Percentiles rank a stretch among this genome's conserved stretches.
Conservation (phyloP, 495 filamentous ascomycete species). For the Aspergillus carlsbadensis region DNA sequence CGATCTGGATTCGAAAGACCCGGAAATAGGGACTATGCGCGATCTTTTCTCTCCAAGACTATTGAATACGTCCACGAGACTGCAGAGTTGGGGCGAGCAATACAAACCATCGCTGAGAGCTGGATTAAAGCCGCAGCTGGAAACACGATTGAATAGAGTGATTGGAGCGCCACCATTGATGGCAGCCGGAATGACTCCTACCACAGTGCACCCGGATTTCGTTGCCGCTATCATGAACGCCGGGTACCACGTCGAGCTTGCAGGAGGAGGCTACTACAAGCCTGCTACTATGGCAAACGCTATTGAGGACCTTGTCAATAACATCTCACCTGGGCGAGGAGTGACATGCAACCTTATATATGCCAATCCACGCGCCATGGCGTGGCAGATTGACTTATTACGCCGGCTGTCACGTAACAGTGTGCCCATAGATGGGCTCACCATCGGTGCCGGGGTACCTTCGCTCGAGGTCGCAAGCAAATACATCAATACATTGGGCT, state of each 20-base stretch:
- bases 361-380: constrained; percentile 33
- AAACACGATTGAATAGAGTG: constrained; percentile 36
- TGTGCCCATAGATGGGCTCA: constrained; percentile 39
- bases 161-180: constrained; percentile 38
- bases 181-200: constrained; percentile 48
- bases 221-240: constrained; percentile 38
- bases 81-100: constrained; percentile 22
- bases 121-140: constrained; percentile 15
- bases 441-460: constrained; percentile 52
- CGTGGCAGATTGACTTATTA: constrained; percentile 36
- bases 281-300: constrained; percentile 26
- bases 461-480: constrained; percentile 46
- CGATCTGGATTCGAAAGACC: constrained; percentile 19
- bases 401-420: constrained; percentile 22
- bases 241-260: constrained; percentile 42
- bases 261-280: constrained; percentile 35
- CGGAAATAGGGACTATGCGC: constrained; percentile 19
- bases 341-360: constrained; percentile 43
- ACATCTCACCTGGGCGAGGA: constrained; percentile 31
- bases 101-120: constrained; percentile 25
- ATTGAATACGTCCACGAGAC: constrained; percentile 12
- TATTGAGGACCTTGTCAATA: constrained; percentile 25
- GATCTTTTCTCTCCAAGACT: constrained; percentile 19
- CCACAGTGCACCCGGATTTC: constrained; percentile 38
- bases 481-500: constrained; percentile 46